These are phyloP conservation scores for Populus alba DNA, from an alignment of 345 rosid species.

Conservation along the genomic window DNA sequence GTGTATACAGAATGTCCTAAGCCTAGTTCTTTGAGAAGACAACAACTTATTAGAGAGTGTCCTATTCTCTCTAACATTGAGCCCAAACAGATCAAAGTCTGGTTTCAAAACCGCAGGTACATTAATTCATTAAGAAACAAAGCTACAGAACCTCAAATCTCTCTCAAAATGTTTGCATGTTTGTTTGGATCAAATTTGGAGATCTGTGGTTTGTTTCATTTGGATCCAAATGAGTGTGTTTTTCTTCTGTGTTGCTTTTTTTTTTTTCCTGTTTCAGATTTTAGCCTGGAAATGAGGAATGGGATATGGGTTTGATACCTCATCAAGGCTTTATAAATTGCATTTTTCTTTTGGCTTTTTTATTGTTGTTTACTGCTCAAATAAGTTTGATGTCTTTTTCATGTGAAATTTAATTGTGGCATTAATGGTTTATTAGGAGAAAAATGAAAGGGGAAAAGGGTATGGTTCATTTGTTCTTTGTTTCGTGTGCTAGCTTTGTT, in stretches of 20 bases:
- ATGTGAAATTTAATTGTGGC: background rate
- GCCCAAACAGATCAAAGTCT: constrained; percentile 70
- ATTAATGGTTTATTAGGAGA: background rate
- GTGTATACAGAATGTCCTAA: constrained; percentile 73
- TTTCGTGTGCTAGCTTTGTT: background rate
- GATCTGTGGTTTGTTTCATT: background rate
- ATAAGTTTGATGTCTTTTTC: background rate
- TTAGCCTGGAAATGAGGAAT: background rate
- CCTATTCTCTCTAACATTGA: constrained; percentile 64
- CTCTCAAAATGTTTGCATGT: background rate
- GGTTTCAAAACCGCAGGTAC: constrained; percentile 72
- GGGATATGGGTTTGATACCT: background rate
- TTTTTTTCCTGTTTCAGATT: background rate
- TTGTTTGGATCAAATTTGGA: background rate
- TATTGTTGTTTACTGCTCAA: background rate
- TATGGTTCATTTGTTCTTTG: background rate
- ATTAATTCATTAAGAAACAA: background rate
- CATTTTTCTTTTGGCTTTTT: background rate
- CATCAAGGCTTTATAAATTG: background rate
- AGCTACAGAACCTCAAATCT: background rate
- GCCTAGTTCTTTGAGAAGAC: constrained; percentile 71
- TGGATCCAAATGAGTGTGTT: background rate
- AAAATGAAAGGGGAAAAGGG: background rate
- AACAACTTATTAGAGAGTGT: constrained; percentile 71
- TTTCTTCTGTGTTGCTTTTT: background rate